Evolutionary conservation across 2,329 filamentous ascomycete genomes (phyloP).

Genomic region (Aspergillus hortae): DNA sequence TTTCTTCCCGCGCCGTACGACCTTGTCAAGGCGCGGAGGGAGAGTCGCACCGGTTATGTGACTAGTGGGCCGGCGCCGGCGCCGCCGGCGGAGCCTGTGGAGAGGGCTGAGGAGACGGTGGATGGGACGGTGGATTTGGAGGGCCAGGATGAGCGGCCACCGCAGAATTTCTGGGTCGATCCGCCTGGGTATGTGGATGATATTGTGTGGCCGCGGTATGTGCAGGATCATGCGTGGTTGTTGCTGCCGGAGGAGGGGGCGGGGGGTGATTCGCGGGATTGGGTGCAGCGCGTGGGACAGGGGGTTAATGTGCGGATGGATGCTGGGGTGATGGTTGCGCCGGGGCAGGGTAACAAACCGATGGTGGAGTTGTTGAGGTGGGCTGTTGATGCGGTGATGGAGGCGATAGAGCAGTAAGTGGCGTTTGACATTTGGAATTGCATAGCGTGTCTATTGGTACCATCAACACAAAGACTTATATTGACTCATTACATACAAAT

Average conservation of each 20-base stretch:
- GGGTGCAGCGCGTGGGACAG: slow-evolving; percentile 29
- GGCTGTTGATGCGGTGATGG: slow-evolving; percentile 63
- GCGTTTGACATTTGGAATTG: background rate
- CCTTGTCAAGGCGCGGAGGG: slow-evolving; percentile 37
- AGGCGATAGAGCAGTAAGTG: slow-evolving; percentile 15
- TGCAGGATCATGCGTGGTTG: slow-evolving; percentile 73
- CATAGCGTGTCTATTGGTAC: no score
- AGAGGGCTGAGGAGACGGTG: slow-evolving; percentile 3
- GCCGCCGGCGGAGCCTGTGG: slow-evolving; percentile 9
- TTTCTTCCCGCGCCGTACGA: slow-evolving; percentile 70
- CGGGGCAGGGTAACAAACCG: slow-evolving; percentile 52
- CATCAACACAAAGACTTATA: no score
- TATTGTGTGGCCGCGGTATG: slow-evolving; percentile 95
- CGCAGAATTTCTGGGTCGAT: slow-evolving; percentile 87
- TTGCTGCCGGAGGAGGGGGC: slow-evolving; percentile 64
- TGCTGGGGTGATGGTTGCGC: slow-evolving; percentile 45
- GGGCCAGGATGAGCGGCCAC: slow-evolving; percentile 34
- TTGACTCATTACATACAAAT: no score
- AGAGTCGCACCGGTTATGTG: slow-evolving; percentile 45
- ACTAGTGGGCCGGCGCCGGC: slow-evolving; percentile 41
- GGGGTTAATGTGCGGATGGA: slow-evolving; percentile 42
- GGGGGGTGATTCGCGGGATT: slow-evolving; percentile 25
- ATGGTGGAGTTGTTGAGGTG: slow-evolving; percentile 64
- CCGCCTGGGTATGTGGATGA: slow-evolving; percentile 91
- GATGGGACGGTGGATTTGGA: slow-evolving; percentile 22